phyloP scores from a whole-genome alignment of 106 monocot genomes.

The Posidonia australis region DNA sequence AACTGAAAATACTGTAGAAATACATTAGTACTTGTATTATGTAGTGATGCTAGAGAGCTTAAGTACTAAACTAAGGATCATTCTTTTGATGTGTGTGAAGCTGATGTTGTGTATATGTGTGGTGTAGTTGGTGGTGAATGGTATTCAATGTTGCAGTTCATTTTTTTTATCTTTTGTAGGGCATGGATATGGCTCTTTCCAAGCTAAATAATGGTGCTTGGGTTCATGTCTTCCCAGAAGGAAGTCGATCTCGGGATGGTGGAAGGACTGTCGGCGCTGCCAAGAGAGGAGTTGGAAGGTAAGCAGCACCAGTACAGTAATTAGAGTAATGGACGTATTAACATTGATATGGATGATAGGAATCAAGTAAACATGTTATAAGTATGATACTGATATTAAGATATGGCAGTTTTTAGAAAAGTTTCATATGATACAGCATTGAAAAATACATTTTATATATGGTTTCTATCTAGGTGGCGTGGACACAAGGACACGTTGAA shows the following conservation, averaged over 20 bases:
- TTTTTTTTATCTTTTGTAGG: conserved; percentile 23
- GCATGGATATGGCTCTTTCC: conserved; percentile 90
- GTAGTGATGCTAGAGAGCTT: too few species aligned
- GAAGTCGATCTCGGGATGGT: conserved; percentile 84
- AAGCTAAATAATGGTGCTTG: conserved; percentile 88
- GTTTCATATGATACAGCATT: too few species aligned
- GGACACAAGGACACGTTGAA: too few species aligned
- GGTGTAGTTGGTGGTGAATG: not conserved
- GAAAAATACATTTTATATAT: too few species aligned
- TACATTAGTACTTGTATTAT: too few species aligned
- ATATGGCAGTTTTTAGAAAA: too few species aligned
- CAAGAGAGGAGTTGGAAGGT: conserved; percentile 95
- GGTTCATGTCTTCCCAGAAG: conserved; percentile 98
- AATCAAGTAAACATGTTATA: not conserved
- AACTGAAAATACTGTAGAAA: too few species aligned
- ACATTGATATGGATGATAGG: not conserved
- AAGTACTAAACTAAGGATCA: too few species aligned
- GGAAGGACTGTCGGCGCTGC: conserved; percentile 56
- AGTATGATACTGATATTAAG: not conserved
- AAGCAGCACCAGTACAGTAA: not conserved
- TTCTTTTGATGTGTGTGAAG: too few species aligned
- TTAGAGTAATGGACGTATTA: too few species aligned
- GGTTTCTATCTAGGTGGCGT: too few species aligned
- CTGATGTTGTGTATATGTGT: not conserved
- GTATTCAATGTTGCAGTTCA: not conserved